phyloP scores from a whole-genome alignment of 495 filamentous ascomycete genomes.

The Xylaria bambusicola region DNA sequence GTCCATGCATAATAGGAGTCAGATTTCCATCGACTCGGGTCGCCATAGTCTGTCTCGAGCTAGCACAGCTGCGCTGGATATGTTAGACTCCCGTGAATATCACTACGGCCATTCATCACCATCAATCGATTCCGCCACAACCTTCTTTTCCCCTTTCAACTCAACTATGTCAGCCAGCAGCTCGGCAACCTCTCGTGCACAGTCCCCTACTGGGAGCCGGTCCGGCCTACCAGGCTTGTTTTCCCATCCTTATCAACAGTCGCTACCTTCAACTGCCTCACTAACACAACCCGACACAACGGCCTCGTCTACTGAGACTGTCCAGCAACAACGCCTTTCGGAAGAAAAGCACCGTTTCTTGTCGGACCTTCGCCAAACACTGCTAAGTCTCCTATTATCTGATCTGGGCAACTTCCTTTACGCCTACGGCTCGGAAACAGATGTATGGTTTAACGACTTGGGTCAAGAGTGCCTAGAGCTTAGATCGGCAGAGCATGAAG shows the following conservation, averaged over 20 bases:
- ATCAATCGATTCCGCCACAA: slow-evolving; percentile 75
- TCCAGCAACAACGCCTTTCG: slow-evolving; percentile 54
- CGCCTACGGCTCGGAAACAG: slow-evolving; percentile 86
- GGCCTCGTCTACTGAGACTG: slow-evolving; percentile 61
- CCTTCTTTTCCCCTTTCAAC: slow-evolving; percentile 87
- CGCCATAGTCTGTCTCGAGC: slow-evolving; percentile 60
- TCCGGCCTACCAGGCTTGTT: slow-evolving; percentile 52
- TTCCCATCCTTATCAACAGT: slow-evolving; percentile 41
- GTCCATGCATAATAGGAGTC: slow-evolving; percentile 57
- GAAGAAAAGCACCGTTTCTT: slow-evolving; percentile 67
- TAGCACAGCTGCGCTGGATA: slow-evolving; percentile 59
- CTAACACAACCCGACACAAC: slow-evolving; percentile 53
- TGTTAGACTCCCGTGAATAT: slow-evolving; percentile 70
- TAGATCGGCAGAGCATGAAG: slow-evolving; percentile 64
- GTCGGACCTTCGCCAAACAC: slow-evolving; percentile 70
- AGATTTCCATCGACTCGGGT: slow-evolving; percentile 68
- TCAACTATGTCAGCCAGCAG: slow-evolving; percentile 62
- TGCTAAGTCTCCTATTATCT: slow-evolving; percentile 84
- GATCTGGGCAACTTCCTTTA: slow-evolving; percentile 87
- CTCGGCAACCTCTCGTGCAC: slow-evolving; percentile 56
- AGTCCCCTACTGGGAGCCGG: slow-evolving; percentile 58
- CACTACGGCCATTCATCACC: slow-evolving; percentile 68
- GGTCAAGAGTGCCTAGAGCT: slow-evolving; percentile 77
- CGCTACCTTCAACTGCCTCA: slow-evolving; percentile 41
- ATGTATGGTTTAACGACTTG: slow-evolving; percentile 81